Evolutionary conservation across 306 rosid genomes (phyloP).

Genomic region (apple (Malus domestica)): ASM211411v1 NC_041790.1:4523501-4524000

Average conservation of each 20-base stretch:
- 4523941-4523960: background rate
- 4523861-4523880: too few species aligned
- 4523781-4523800: slow-evolving; percentile 16
- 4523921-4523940: too few species aligned
- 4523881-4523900: background rate
- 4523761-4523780: slow-evolving; percentile 23
- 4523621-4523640: too few species aligned
- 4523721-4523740: slow-evolving; percentile 17
- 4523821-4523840: background rate
- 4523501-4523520: fast-evolving
- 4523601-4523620: too few species aligned
- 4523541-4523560: too few species aligned
- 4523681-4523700: background rate
- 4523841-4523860: too few species aligned
- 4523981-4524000: too few species aligned
- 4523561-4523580: too few species aligned
- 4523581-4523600: too few species aligned
- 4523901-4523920: too few species aligned
- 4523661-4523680: background rate
- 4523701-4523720: background rate
- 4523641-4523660: background rate
- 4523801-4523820: slow-evolving; percentile 29
- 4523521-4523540: too few species aligned
- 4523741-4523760: slow-evolving; percentile 21
- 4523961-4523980: too few species aligned